These are phyloP conservation scores for Coemansia furcata DNA, from an alignment of 192 early-diverging fungal species.

Conservation along the genomic window DNA sequence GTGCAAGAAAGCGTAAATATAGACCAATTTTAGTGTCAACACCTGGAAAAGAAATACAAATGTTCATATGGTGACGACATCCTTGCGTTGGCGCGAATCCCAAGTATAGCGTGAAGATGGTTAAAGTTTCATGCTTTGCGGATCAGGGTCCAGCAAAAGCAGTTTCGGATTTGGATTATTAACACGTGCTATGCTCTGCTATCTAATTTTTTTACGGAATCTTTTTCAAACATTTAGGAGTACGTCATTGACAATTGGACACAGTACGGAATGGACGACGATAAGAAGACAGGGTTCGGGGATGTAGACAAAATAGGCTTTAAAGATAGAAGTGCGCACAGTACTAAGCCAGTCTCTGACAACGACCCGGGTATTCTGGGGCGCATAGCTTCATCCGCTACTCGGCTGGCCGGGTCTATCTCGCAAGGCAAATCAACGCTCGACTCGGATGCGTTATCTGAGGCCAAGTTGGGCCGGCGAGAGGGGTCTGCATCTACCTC, in stretches of 20 bases:
- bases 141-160: neutral
- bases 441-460: conserved; percentile 17
- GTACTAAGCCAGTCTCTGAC: neutral
- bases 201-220: neutral
- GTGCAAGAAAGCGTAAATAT: no score
- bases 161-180: neutral
- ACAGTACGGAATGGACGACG: neutral
- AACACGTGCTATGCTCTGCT: neutral
- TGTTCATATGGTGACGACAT: no score
- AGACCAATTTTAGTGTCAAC: no score
- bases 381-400: conserved; percentile 34
- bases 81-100: no score
- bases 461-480: conserved; percentile 20
- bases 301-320: neutral
- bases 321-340: neutral
- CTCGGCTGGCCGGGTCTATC: conserved; percentile 25
- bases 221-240: neutral
- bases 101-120: neutral
- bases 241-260: neutral
- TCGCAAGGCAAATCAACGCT: conserved; percentile 8
- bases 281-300: neutral
- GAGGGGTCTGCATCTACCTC: conserved; percentile 9
- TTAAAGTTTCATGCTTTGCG: neutral
- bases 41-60: no score
- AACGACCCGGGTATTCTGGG: conserved; percentile 7